phyloP scores from a whole-genome alignment of 2,329 filamentous ascomycete genomes.

The Exophiala viscosa region DNA sequence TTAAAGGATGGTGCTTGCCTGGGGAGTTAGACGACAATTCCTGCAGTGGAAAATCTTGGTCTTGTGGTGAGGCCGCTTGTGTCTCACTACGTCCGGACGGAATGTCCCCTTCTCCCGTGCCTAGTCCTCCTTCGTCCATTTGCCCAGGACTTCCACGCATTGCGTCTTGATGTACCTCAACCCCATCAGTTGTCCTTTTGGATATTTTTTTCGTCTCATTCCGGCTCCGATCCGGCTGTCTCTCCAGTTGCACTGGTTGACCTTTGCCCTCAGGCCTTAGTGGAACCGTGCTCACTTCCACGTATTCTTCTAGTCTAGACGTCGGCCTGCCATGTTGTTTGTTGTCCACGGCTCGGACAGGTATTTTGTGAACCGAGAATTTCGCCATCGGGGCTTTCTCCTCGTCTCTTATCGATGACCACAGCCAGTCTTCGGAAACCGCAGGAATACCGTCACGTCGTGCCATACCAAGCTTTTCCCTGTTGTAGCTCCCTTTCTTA shows the following conservation, averaged over 20 bases:
- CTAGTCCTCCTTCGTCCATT: background rate
- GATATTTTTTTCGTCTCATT: background rate
- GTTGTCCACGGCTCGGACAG: background rate
- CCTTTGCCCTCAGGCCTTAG: slow-evolving; percentile 6
- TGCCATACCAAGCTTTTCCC: slow-evolving; percentile 76
- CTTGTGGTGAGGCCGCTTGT: background rate
- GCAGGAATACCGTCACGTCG: slow-evolving; percentile 72
- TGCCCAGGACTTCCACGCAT: background rate
- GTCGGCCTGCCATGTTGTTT: slow-evolving; percentile 4
- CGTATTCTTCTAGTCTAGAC: background rate
- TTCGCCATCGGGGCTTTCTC: slow-evolving; percentile 30
- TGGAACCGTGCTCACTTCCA: slow-evolving; percentile 14
- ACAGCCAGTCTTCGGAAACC: slow-evolving; percentile 80
- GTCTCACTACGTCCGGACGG: slow-evolving; percentile 4
- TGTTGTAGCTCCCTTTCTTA: slow-evolving; percentile 53
- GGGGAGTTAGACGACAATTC: slow-evolving; percentile 33
- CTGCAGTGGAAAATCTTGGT: slow-evolving; percentile 28
- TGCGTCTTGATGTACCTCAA: slow-evolving; percentile 1
- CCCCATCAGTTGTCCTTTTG: background rate
- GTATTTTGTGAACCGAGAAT: slow-evolving; percentile 9
- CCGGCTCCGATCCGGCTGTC: background rate
- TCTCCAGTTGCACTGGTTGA: background rate
- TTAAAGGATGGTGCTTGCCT: slow-evolving; percentile 6
- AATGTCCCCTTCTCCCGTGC: background rate
- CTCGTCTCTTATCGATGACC: slow-evolving; percentile 64